Evolutionary conservation across 2,329 filamentous ascomycete genomes (phyloP).

Genomic region (Chaetomiaceae sp.): DNA sequence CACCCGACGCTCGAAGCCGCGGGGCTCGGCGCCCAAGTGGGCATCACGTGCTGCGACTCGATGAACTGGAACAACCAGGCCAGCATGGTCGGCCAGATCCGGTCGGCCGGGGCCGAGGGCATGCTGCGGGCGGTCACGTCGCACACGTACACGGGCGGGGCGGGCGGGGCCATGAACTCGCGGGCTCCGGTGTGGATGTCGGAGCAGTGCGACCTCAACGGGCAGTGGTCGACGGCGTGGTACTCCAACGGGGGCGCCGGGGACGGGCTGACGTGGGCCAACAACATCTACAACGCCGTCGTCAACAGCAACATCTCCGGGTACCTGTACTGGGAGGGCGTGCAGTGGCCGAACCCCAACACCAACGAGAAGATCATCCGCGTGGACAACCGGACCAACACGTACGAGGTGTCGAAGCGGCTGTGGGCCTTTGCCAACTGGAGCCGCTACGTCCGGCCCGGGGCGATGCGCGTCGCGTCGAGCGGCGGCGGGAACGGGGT

Average conservation of each 20-base stretch:
- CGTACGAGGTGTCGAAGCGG: slow-evolving; percentile 33
- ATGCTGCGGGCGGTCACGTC: slow-evolving; percentile 36
- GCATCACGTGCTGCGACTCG: slow-evolving; percentile 37
- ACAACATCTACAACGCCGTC: slow-evolving; percentile 49
- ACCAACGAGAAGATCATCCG: slow-evolving; percentile 35
- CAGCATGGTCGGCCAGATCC: slow-evolving; percentile 36
- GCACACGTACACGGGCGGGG: slow-evolving; percentile 40
- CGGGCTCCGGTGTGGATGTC: slow-evolving; percentile 47
- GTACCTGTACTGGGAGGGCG: slow-evolving; percentile 53
- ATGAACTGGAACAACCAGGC: slow-evolving; percentile 38
- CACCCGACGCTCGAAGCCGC: slow-evolving; percentile 36
- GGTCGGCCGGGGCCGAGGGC: slow-evolving; percentile 31
- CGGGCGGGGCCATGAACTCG: slow-evolving; percentile 39
- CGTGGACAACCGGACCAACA: slow-evolving; percentile 31
- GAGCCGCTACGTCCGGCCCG: slow-evolving; percentile 37
- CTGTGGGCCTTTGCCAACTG: slow-evolving; percentile 42
- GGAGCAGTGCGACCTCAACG: slow-evolving; percentile 46
- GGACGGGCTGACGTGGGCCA: slow-evolving; percentile 54
- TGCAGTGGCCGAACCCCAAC: slow-evolving; percentile 32
- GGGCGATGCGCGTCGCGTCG: slow-evolving; percentile 33
- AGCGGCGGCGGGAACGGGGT: slow-evolving; percentile 29
- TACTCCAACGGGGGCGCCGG: slow-evolving; percentile 42
- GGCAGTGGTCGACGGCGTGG: slow-evolving; percentile 42
- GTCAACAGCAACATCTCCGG: slow-evolving; percentile 46
- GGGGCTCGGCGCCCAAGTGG: slow-evolving; percentile 30